Percentiles rank a stretch among this genome's conserved stretches.
Evolutionary conservation across 164 flowering plant genomes (phyloP).

Genomic region (Akebia trifoliata): DNA sequence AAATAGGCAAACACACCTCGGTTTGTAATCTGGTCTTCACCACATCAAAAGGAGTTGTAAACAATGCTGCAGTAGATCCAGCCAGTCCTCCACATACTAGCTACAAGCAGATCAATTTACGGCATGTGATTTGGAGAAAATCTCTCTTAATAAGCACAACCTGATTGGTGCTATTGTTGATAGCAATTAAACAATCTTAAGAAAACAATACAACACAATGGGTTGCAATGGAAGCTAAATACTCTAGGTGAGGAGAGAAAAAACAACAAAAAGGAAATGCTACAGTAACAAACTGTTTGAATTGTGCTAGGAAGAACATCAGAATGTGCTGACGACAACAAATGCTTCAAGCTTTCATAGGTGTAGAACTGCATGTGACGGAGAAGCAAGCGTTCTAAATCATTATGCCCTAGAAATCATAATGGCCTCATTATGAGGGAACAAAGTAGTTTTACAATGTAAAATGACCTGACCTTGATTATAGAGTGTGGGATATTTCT

Average conservation of each 20-base stretch:
- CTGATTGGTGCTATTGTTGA: neutral
- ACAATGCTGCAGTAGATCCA: constrained; percentile 90
- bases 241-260: neutral
- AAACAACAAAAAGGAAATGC: neutral
- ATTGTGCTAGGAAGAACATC: constrained; percentile 40
- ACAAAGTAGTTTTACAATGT: neutral
- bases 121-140: neutral
- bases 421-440: neutral
- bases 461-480: constrained; percentile 57
- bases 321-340: constrained; percentile 38
- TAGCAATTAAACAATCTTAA: neutral
- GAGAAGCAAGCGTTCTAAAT: neutral
- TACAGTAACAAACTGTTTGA: constrained; percentile 52
- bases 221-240: neutral
- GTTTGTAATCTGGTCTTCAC: constrained; percentile 97
- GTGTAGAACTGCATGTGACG: constrained; percentile 74
- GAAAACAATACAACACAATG: neutral
- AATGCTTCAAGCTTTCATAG: constrained; percentile 84
- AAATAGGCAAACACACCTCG: constrained; percentile 44
- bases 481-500: constrained; percentile 96
- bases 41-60: constrained; percentile 97
- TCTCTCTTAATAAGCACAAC: neutral
- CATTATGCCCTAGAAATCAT: neutral
- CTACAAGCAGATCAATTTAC: constrained; percentile 40
- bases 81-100: constrained; percentile 88